A percentile compares a stretch with the other conserved stretches of the same genome.
Conservation (phyloP, 2,329 filamentous ascomycete genomes). For the Colletotrichum echinochloae region DNA sequence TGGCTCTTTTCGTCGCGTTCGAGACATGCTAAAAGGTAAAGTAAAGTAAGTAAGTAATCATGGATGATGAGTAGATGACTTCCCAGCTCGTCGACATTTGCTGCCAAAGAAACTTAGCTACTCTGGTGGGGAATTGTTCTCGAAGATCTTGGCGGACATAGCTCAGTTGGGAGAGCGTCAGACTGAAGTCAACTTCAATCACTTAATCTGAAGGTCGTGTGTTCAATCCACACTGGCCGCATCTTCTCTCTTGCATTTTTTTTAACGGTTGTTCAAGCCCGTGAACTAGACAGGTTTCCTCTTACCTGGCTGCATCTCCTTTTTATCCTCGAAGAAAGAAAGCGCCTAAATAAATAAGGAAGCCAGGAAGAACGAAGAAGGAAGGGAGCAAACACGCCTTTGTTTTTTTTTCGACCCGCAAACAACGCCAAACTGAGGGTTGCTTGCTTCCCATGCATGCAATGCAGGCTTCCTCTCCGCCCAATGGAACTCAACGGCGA, state of each 20-base stretch:
- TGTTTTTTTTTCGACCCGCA: neutral
- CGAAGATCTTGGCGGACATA: constrained; percentile 34
- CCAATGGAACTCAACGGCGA: neutral
- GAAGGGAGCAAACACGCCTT: neutral
- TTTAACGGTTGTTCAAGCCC: too few species aligned
- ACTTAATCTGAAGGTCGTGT: constrained; percentile 38
- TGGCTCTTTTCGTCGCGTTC: neutral
- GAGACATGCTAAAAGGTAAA: too few species aligned
- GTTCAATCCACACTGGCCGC: constrained; percentile 40
- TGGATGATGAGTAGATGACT: neutral
- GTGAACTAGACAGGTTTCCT: too few species aligned
- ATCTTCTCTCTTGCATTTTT: neutral
- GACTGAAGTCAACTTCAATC: constrained; percentile 41
- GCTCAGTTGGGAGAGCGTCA: constrained; percentile 41
- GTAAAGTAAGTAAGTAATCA: too few species aligned
- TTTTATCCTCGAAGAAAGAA: neutral
- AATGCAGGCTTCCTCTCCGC: neutral
- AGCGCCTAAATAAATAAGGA: accelerated
- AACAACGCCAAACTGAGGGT: neutral
- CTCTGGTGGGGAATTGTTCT: accelerated
- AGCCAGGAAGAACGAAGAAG: neutral
- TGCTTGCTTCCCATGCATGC: too few species aligned
- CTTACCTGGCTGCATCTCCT: too few species aligned
- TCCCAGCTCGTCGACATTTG: neutral
- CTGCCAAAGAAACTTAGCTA: accelerated